phyloP scores from a whole-genome alignment of 2,329 filamentous ascomycete genomes.

The Fusarium siculi region DNA sequence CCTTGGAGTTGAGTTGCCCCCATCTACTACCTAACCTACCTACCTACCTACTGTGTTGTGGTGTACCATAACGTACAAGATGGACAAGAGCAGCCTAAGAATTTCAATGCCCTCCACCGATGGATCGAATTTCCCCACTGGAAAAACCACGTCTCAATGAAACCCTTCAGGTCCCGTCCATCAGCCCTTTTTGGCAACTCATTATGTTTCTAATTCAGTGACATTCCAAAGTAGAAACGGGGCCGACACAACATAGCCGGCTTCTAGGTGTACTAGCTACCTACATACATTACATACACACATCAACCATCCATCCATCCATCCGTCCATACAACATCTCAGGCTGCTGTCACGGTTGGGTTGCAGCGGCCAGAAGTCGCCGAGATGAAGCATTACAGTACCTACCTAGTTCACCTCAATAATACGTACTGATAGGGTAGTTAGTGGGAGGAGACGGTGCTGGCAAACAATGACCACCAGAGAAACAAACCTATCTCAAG shows the following conservation, averaged over 20 bases:
- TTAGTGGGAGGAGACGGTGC: neutral
- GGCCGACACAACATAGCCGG: constrained; percentile 9
- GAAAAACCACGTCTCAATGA: constrained; percentile 31
- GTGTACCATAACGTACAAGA: neutral
- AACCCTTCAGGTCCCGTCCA: constrained; percentile 26
- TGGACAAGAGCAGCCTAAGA: neutral
- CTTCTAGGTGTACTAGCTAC: neutral
- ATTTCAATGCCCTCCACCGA: neutral
- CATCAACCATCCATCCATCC: neutral
- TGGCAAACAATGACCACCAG: neutral
- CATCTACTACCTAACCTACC: neutral
- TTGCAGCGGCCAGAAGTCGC: constrained; percentile 3
- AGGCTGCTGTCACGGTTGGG: neutral
- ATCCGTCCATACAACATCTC: neutral
- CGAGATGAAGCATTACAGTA: neutral
- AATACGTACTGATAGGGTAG: neutral
- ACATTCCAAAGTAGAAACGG: constrained; percentile 28
- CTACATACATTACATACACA: neutral
- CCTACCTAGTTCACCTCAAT: neutral
- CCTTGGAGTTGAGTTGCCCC: neutral
- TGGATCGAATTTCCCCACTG: constrained; percentile 24
- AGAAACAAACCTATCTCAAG: neutral
- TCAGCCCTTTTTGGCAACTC: constrained; percentile 28
- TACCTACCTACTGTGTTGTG: neutral
- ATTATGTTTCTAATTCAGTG: constrained; percentile 24